Conservation (phyloP, 768 basidiomycete genomes). For the Auriscalpium microsporum region DNA sequence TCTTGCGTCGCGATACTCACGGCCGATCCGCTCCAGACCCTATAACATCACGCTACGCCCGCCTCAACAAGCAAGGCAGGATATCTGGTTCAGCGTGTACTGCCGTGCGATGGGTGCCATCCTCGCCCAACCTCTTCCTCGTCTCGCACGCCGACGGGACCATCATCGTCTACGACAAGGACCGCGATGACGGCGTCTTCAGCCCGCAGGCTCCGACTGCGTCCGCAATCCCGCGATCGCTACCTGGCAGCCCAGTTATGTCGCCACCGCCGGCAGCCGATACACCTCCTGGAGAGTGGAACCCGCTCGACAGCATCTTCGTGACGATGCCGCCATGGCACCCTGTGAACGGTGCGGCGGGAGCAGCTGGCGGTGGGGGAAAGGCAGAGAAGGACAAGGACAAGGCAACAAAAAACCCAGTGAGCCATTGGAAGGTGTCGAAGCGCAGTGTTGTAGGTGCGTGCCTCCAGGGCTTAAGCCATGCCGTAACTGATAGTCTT, state of each 20-base stretch:
- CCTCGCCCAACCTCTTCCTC: conserved; percentile 71
- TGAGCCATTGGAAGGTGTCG: conserved; percentile 84
- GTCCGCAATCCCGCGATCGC: conserved; percentile 13
- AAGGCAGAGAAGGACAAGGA: conserved; percentile 59
- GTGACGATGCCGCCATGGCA: conserved; percentile 86
- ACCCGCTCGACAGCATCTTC: conserved; percentile 65
- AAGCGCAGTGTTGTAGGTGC: conserved; percentile 63
- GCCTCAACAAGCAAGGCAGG: conserved; percentile 84
- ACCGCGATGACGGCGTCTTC: conserved; percentile 80
- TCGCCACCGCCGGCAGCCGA: conserved; percentile 18
- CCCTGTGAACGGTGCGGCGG: conserved; percentile 44
- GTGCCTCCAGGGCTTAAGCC: neutral
- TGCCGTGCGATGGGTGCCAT: conserved; percentile 85
- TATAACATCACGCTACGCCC: conserved; percentile 69
- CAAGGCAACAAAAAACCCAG: conserved; percentile 72
- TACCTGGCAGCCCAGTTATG: conserved; percentile 14
- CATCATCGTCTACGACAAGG: conserved; percentile 84
- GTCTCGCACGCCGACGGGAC: conserved; percentile 87
- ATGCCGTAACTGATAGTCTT: neutral
- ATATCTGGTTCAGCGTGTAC: conserved; percentile 79
- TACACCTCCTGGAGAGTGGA: conserved; percentile 50
- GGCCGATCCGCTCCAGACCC: conserved; percentile 44
- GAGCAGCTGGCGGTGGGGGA: conserved; percentile 18
- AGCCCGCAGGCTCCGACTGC: conserved; percentile 48
- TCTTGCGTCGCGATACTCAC: conserved; percentile 3